Evolutionary conservation across 1,139 yeast species (phyloP).

Genomic region (Groenewaldozyma sp.): DNA sequence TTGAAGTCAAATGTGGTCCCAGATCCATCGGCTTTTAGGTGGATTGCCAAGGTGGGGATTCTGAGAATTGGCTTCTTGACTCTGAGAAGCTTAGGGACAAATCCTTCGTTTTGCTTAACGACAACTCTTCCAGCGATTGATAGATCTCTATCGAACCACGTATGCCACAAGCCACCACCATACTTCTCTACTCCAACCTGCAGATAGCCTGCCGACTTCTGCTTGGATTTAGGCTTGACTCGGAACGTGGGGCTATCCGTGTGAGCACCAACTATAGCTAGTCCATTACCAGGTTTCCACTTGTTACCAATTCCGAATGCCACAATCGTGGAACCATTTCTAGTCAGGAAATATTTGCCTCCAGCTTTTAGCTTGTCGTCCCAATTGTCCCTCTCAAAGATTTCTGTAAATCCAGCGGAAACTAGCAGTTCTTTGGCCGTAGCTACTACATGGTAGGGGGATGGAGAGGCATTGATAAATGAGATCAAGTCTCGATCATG

Average conservation of each 20-base stretch:
- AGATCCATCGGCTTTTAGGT: constrained; percentile 61
- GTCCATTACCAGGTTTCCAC: constrained; percentile 66
- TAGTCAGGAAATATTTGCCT: constrained; percentile 46
- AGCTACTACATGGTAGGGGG: constrained; percentile 90
- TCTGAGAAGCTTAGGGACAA: constrained; percentile 61
- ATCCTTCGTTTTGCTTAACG: constrained; percentile 41
- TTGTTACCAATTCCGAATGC: constrained; percentile 76
- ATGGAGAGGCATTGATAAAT: constrained; percentile 79
- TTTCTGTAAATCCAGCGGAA: constrained; percentile 59
- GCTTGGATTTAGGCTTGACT: constrained; percentile 79
- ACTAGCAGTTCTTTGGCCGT: constrained; percentile 46
- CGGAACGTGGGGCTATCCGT: constrained; percentile 91
- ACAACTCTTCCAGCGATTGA: constrained; percentile 88
- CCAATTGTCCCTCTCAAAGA: constrained; percentile 75
- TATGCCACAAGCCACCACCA: constrained; percentile 86
- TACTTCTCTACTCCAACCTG: constrained; percentile 92
- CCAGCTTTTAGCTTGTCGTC: constrained; percentile 43
- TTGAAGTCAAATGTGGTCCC: constrained; percentile 78
- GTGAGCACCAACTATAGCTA: constrained; percentile 85
- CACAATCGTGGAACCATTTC: constrained; percentile 80
- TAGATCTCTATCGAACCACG: constrained; percentile 85
- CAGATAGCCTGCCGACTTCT: constrained; percentile 58
- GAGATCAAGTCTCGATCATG: constrained; percentile 47
- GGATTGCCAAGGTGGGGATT: constrained; percentile 93
- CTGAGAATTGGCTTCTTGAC: constrained; percentile 77